Percentiles rank a stretch among this genome's conserved stretches.
Evolutionary conservation across 805 yeast species (phyloP).

Genomic region (Yarrowia sp.): DNA sequence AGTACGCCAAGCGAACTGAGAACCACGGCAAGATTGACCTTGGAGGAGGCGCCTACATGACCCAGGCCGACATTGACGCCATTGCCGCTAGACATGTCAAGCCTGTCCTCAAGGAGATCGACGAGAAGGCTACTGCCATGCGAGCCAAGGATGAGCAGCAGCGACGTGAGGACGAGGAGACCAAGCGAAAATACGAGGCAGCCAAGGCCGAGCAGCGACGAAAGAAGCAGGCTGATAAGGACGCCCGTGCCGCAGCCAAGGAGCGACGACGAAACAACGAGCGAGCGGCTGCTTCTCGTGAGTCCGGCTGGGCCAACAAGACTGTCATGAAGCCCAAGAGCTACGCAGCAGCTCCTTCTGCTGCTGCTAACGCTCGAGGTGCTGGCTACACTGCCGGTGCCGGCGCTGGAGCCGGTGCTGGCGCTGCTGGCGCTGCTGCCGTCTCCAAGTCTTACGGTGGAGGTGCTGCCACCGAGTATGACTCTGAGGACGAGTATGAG

Average conservation of each 20-base stretch:
- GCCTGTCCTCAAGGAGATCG: conserved; percentile 81
- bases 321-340: conserved; percentile 29
- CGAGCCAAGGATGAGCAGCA: conserved; percentile 62
- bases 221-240: conserved; percentile 40
- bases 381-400: conserved; percentile 17
- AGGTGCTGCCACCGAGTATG: conserved; percentile 39
- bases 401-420: conserved; percentile 11
- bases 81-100: conserved; percentile 81
- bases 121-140: conserved; percentile 71
- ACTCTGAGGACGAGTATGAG: conserved; percentile 36
- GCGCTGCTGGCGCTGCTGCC: conserved; percentile 12
- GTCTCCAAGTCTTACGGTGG: conserved; percentile 33
- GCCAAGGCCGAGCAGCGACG: conserved; percentile 42
- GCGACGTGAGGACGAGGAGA: conserved; percentile 53
- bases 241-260: conserved; percentile 38
- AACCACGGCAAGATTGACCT: conserved; percentile 66
- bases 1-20: conserved; percentile 63
- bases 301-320: conserved; percentile 28
- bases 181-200: conserved; percentile 53
- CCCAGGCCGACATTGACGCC: conserved; percentile 74
- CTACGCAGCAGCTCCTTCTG: conserved; percentile 32
- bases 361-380: conserved; percentile 27
- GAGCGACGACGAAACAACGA: conserved; percentile 39
- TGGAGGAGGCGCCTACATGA: conserved; percentile 87
- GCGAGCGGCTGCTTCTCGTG: conserved; percentile 43